Base-by-base conservation (phyloP, 2,329 filamentous ascomycete species). In the Akanthomyces dipterigenus region DNA sequence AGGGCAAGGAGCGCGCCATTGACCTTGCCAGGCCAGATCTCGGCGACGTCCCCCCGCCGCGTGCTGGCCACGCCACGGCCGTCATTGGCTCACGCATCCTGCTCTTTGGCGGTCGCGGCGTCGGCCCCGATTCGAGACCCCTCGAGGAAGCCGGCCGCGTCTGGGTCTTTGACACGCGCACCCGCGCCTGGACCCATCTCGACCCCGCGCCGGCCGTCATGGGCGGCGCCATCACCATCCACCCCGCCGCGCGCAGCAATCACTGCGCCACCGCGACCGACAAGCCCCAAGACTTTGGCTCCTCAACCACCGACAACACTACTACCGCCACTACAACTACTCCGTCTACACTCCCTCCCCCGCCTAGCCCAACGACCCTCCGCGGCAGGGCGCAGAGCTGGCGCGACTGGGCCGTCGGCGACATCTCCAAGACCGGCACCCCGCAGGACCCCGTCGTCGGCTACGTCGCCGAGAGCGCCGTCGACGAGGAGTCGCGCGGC, bases 131-230 rank as follows among this genome's bases (percentile, higher is more conserved):
- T 31, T 87, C 90, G 83, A 77, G 82, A 1, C 85, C 90, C 0
- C 78, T 96, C 12, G 84, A 93, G 57, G 91, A 96, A 69, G 72
- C 78, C 12, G 91, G 91, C 18, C 79, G 85, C 3, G 79, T 96
- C 56, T 96, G 91, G 91, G 78, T 86, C 34, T 93, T 90, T 68
- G 84, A 91, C 70, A 86, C 88, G 1, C 77, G 80, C 62, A 76
- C 77, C n/a, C 75, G 81, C 60, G 75, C 74, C 14, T 96, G 91
- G 92, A 77, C 80, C 5, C 80, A 78, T 63, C 75, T 93, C 20
- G 77, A 83, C 63, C 88, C 90, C 57, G 77, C 64, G 63, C 79
- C 66, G 63, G 76, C 67, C 70, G 77, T 65, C 72, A 80, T 70
- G 28, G 75, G 75, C 60, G 70, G 75, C 54, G 70, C 71, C 55